Base-by-base conservation (phyloP, 352 stramenopile genomes). In the Albugo candida region DNA sequence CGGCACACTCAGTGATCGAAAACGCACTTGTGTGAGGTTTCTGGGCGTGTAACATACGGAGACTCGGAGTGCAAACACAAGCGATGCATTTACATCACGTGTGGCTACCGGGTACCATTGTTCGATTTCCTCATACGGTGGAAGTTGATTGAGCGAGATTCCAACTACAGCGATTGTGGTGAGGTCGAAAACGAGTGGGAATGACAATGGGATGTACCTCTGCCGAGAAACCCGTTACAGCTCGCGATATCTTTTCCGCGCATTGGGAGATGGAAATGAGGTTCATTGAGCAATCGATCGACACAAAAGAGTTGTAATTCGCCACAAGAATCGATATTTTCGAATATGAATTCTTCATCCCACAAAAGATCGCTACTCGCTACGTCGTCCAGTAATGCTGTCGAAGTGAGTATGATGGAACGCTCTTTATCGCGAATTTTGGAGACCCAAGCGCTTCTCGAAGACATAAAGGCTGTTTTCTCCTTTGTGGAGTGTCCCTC, bases 61-160 rank as follows among this genome's bases (percentile, higher is more conserved):
- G 5, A 92, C 60, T 2, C 73, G 63, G n/a, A 92, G 51, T 12
- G 76, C 73, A 19, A 73, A 70, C 11, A 73, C 67, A 13, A 82
- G 50, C 11, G 60, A 63, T 14, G 66, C 50, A 43, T 38, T 21
- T 21, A 58, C 63, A 10, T 79, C 70, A 19, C 68, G 74, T 5
- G 67, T 45, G 1, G 76, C 60, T 18, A 92, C 59, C 8, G 73
- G 62, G 47, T 88, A 92, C 78, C 75, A 92, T 31, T 88, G 78
- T 54, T 88, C 75, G 27, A 92, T 65, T 41, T 81, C 74, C 49
- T 92, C 71, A n/a, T 62, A 63, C 55, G 84, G 65, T 12, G 70
- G 67, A 1, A 92, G 63, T 0, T 75, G 65, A 3, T 61, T 52
- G 10, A 91, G 58, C 11, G 75, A 76, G 14, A 91, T 64, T 14